Conservation (phyloP, 345 rosid genomes). For the Euphorbia pulcherrima region DNA sequence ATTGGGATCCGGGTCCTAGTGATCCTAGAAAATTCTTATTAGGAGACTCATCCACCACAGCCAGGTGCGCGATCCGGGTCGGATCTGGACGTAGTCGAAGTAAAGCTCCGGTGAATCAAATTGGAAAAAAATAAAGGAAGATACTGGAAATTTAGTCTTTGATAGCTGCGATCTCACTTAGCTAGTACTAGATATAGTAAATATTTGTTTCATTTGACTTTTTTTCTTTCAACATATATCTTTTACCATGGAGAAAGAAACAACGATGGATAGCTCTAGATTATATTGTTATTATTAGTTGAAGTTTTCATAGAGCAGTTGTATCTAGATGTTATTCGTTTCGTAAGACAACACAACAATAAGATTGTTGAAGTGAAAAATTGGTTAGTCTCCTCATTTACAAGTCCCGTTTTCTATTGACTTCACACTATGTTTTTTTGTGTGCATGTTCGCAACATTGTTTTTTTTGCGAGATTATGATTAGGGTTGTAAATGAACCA, state of each 20-base stretch:
- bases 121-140: too few relatives aligned
- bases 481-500: too few relatives aligned
- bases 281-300: background rate
- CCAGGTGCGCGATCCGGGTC: too few relatives aligned
- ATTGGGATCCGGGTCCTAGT: too few relatives aligned
- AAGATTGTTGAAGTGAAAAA: background rate
- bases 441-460: too few relatives aligned
- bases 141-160: background rate
- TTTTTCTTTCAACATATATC: background rate
- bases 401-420: too few relatives aligned
- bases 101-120: too few relatives aligned
- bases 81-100: too few relatives aligned
- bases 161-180: background rate
- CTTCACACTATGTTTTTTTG: too few relatives aligned
- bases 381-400: slow-evolving; percentile 1
- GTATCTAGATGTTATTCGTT: background rate
- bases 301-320: background rate
- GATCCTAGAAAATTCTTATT: too few relatives aligned
- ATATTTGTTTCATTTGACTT: background rate
- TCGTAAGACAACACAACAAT: background rate
- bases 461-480: too few relatives aligned
- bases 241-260: background rate
- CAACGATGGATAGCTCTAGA: background rate
- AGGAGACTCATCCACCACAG: too few relatives aligned
- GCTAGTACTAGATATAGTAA: background rate